These are phyloP conservation scores for Persicaria maculosa DNA, from an alignment of 148 eudicot genomes.

Conservation along the genomic window DNA sequence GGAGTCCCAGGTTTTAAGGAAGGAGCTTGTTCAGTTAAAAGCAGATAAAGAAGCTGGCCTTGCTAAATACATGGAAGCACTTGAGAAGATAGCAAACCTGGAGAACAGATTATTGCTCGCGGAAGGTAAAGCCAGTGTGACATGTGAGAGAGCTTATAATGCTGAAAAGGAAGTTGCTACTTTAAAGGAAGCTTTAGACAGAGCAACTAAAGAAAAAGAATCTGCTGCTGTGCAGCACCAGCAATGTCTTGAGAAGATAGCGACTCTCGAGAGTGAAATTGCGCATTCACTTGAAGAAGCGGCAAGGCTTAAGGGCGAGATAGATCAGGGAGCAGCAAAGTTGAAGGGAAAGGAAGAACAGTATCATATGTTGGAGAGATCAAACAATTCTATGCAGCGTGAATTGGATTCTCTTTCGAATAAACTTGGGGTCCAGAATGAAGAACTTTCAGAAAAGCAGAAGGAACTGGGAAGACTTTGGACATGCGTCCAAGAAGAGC, in stretches of 20 bases:
- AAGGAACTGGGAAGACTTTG: constrained; percentile 73
- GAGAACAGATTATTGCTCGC: constrained; percentile 55
- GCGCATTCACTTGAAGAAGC: constrained; percentile 44
- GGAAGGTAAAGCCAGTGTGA: constrained; percentile 47
- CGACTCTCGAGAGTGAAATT: constrained; percentile 50
- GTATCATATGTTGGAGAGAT: constrained; percentile 47
- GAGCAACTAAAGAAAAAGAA: constrained; percentile 58
- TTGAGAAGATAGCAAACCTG: constrained; percentile 53
- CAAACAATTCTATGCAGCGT: constrained; percentile 45
- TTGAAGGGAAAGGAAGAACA: constrained; percentile 69
- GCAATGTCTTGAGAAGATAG: constrained; percentile 57
- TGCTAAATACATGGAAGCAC: constrained; percentile 48
- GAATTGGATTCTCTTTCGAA: constrained; percentile 51
- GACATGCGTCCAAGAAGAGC: constrained; percentile 72
- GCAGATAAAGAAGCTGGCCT: constrained; percentile 54
- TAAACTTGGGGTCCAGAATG: constrained; percentile 49
- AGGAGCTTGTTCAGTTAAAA: constrained; percentile 42
- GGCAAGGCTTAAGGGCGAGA: constrained; percentile 55
- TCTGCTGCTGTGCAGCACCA: constrained; percentile 41
- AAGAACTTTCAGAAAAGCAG: constrained; percentile 83
- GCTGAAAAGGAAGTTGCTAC: constrained; percentile 68
- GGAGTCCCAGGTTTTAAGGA: constrained; percentile 30
- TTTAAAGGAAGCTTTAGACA: constrained; percentile 40
- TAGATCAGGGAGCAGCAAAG: constrained; percentile 44
- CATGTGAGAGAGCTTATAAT: constrained; percentile 41